These are phyloP conservation scores for Barnettozyma vustinii DNA, from an alignment of 805 yeast species.

Conservation along the genomic window DNA sequence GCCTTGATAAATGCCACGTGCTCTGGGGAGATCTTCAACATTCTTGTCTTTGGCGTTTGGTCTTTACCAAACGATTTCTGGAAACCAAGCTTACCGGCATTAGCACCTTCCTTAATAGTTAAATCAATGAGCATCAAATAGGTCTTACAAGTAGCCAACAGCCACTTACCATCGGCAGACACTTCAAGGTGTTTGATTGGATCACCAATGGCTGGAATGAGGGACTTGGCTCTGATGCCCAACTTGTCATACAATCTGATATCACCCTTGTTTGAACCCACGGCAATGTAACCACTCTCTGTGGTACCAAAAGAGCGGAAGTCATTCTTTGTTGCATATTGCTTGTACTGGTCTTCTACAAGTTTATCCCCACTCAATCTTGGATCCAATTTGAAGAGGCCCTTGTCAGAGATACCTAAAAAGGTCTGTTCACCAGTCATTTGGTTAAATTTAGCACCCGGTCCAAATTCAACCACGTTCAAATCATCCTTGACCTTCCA, in stretches of 20 bases:
- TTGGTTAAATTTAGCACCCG: slow-evolving; percentile 70
- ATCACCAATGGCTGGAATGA: slow-evolving; percentile 81
- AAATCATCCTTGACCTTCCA: slow-evolving; percentile 54
- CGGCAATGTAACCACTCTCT: slow-evolving; percentile 66
- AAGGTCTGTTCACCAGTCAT: slow-evolving; percentile 69
- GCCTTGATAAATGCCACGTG: slow-evolving; percentile 58
- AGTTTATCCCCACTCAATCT: slow-evolving; percentile 55
- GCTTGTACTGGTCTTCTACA: slow-evolving; percentile 49
- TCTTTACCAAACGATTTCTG: slow-evolving; percentile 56
- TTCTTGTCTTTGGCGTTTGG: slow-evolving; percentile 62
- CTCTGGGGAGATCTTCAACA: slow-evolving; percentile 64
- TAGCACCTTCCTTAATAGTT: slow-evolving; percentile 53
- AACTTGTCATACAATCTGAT: slow-evolving; percentile 66
- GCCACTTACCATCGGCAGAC: slow-evolving; percentile 76
- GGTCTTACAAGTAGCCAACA: slow-evolving; percentile 72
- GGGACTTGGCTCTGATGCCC: slow-evolving; percentile 73
- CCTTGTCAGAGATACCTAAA: slow-evolving; percentile 59
- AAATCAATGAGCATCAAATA: slow-evolving; percentile 69
- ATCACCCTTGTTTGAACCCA: slow-evolving; percentile 72
- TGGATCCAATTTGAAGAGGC: slow-evolving; percentile 77
- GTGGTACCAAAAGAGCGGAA: slow-evolving; percentile 47
- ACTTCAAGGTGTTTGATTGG: slow-evolving; percentile 60
- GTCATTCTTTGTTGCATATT: slow-evolving; percentile 41
- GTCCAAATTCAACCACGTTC: slow-evolving; percentile 56
- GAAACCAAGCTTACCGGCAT: slow-evolving; percentile 60